Evolutionary conservation across 176 grass and related monocot species (phyloP), one percentile per base, ranked within the genome.

Genomic region (Raddia guianensis): DNA sequence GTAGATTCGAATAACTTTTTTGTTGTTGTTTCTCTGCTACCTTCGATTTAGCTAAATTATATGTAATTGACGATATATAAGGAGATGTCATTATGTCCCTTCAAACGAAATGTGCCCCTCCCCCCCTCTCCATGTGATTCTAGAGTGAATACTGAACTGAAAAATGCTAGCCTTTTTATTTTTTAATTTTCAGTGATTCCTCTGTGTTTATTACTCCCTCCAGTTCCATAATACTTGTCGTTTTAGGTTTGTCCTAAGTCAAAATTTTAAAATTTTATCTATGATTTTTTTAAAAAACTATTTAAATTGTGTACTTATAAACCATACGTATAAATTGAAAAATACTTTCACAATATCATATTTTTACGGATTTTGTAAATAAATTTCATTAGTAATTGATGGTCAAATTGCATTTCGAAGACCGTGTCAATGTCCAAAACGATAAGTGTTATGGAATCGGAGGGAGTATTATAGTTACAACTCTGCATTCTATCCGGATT

Each of bases 91-190:
- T 27, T 16, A 48, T 32, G 45, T 19, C 52, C 37, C 37, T 5
- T 50, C 18, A 86, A 74, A 68, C 8, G 46, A 51, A 79, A 81
- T 27, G 27, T 27, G 27, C 27, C 27, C 27, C 27, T 62, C 45
- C 8, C 40, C 40, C 33, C 19, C 40, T 12, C 58, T 27, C 27
- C 27, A 27, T 27, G 12, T 37, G 5, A 63, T 21, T 61, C 35
- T 33, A 35, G 34, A 69, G 4, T 8, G 9, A 73, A 19, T 21
- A 53, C 6, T 47, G 15, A 83, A 83, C 49, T 32, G 9, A 52
- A 6, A 40, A 16, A 8, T 12, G 14, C 5, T 21, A 62, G 2
- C 34, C 16, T 87, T 49, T 11, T 16, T 14, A 33, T 78, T 72
- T 73, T n/a, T 44, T 48, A 49, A 7, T 49, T 14, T n/a, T 13